These are phyloP conservation scores for Dimocarpus longan DNA, from an alignment of 345 rosid species.

Conservation along the genomic window DNA sequence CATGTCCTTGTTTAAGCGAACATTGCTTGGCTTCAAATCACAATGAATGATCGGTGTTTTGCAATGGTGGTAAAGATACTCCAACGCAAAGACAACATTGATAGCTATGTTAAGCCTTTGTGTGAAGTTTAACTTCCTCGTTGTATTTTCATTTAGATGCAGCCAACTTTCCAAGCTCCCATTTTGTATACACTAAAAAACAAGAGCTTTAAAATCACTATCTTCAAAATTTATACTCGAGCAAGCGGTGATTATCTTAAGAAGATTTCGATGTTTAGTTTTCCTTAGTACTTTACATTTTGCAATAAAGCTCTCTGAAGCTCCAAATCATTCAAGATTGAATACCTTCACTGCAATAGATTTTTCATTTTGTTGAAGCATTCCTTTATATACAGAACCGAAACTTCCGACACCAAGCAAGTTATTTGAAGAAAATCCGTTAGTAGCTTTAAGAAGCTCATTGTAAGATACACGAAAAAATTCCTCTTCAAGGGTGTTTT, in stretches of 20 bases:
- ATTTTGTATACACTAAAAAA: conserved; percentile 19
- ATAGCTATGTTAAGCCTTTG: conserved; percentile 25
- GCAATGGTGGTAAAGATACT: conserved; percentile 29
- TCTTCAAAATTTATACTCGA: conserved; percentile 29
- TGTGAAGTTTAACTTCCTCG: not conserved
- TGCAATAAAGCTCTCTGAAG: conserved; percentile 28
- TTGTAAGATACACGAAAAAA: conserved; percentile 20
- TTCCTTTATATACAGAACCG: conserved; percentile 32
- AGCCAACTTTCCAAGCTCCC: conserved; percentile 22
- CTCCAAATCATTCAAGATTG: conserved; percentile 24
- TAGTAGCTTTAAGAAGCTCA: conserved; percentile 30
- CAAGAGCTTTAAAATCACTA: conserved; percentile 36
- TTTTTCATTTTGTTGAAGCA: not conserved
- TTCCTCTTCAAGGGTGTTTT: not conserved
- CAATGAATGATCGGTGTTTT: conserved; percentile 21
- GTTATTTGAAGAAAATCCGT: conserved; percentile 26
- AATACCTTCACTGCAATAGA: conserved; percentile 29
- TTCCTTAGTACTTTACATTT: conserved; percentile 33
- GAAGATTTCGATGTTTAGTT: conserved; percentile 29
- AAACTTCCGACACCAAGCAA: conserved; percentile 30
- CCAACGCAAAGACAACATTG: conserved; percentile 28
- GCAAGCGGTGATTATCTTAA: conserved; percentile 28
- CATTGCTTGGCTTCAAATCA: conserved; percentile 33
- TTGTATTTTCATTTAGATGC: not conserved
- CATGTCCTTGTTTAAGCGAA: conserved; percentile 32